Evolutionary conservation across 2,329 filamentous ascomycete genomes (phyloP), one percentile per base, ranked within the genome.

Genomic region (Cladosporium velox): DNA sequence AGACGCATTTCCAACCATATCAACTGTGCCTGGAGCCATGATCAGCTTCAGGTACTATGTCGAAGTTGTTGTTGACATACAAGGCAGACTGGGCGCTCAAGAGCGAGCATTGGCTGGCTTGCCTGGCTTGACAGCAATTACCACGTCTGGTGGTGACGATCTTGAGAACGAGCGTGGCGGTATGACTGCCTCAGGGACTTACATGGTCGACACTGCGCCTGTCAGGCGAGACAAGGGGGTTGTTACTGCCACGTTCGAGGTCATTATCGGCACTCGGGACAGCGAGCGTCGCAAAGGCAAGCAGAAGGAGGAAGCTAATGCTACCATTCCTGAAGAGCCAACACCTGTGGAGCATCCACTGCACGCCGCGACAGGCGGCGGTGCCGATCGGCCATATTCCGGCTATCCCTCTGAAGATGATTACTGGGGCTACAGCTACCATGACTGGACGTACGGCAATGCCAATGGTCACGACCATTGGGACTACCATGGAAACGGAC

Each of bases 1-100:
- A 69, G 92, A 97, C 73, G 88, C 89, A 0, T 98, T 98, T 72
- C 94, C 95, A 0, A 97, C 93, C 2, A 98, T 98, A 68, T 88
- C 88, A 32, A 90, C 89, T 64, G 92, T 97, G 0, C 95, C 95
- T 0, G 93, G 94, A 3, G 90, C 91, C 38, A 95, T 98, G 89
- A 95, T 99, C 70, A 93, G 90, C 72, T 98, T 99, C 81, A 92
- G 90, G 71, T 98, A 99, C 75, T 91, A 93, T 71, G 86, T 97
- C 24, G 95, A 99, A 77, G 91, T 97, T 2, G 89, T 98, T 32
- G 87, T 97, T 26, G 95, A 99, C 75, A 84, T 98, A 0, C 93
- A 95, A 57, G 94, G 94, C 44, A 95, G 92, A 75, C 81, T 97
- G 49, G 87, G 89, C 1, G 87, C 87, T n/a, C 88, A 92, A 69